Conservation (phyloP, 2,329 filamentous ascomycete species). For the Claviceps maximensis region DNA sequence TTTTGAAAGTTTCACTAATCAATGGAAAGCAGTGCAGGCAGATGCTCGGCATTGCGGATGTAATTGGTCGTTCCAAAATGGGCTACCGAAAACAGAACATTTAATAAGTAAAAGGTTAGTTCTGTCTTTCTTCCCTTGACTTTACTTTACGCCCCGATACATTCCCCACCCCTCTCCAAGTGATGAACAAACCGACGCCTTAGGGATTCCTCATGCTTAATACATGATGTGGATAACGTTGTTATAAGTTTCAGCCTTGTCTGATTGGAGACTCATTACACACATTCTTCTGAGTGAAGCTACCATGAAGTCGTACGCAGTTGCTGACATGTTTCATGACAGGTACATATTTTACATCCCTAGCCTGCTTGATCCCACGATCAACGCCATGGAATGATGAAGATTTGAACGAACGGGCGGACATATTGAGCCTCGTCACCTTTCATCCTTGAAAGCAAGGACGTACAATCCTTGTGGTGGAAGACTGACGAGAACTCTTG, state of each 20-base stretch:
- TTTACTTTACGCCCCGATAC: background rate
- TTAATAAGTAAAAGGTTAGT: slow-evolving; percentile 37
- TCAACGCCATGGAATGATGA: slow-evolving; percentile 37
- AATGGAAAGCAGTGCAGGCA: background rate
- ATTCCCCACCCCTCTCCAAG: slow-evolving; percentile 18
- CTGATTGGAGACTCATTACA: slow-evolving; percentile 34
- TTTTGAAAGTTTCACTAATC: background rate
- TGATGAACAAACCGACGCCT: slow-evolving; percentile 51
- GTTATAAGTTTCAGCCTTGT: slow-evolving; percentile 54
- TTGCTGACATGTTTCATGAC: slow-evolving; percentile 25
- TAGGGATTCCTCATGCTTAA: slow-evolving; percentile 58
- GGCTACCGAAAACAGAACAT: too few relatives aligned
- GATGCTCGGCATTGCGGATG: background rate
- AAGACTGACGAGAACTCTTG: slow-evolving; percentile 40
- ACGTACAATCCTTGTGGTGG: slow-evolving; percentile 49
- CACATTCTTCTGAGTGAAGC: slow-evolving; percentile 8
- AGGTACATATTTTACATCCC: slow-evolving; percentile 26
- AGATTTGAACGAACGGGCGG: slow-evolving; percentile 58
- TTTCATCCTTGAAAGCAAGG: slow-evolving; percentile 39
- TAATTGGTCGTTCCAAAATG: too few relatives aligned
- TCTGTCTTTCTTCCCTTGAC: background rate
- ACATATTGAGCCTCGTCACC: slow-evolving; percentile 45
- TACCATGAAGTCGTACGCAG: background rate
- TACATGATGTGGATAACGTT: slow-evolving; percentile 49
- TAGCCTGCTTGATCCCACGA: background rate